Evolutionary conservation across 1,284 basidiomycete genomes (phyloP), one percentile per base, ranked within the genome.

Genomic region (Sphaerobolus stellatus): DNA sequence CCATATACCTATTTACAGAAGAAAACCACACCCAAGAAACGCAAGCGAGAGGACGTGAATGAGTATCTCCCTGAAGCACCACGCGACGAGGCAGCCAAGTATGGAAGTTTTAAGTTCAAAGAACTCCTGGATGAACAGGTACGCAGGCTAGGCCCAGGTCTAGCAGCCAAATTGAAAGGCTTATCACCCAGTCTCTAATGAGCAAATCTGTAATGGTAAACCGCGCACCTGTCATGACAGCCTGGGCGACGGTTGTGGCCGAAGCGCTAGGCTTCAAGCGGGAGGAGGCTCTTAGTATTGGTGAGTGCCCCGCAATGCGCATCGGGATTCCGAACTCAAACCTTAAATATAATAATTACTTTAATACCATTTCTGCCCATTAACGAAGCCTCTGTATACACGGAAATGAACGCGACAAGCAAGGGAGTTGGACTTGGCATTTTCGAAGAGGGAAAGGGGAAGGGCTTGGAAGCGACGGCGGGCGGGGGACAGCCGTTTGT

Each of bases 181-280:
- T 30, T 31, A 44, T 47, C 16, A 48, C 4, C 2, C 49, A 92
- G 89, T 69, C 76, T 24, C 75, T 94, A 33, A 74, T 65, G 59
- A 74, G 66, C 40, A 89, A 85, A 62, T 80, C 70, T 9, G 79
- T 83, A 25, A 77, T 93, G 8, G 80, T 92, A 50, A 98, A 98
- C 70, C 86, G 95, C 20, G 94, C 95, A 1, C 95, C 96, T 1
- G 79, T 98, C 52, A 92, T 98, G 90, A 93, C 88, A 47, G 92
- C 90, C 1, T 98, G 95, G 95, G 84, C 92, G 1, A 90, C 82
- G 53, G 73, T 93, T 33, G 88, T 98, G 16, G 88, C 92, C 6
- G 90, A 95, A 63, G 77, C 84, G 27, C 76, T 96, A 56, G 92
- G 92, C 2, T 98, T 98, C 67, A 79, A 83, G 50, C 78, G 87